Evolutionary conservation across 345 rosid species (phyloP), one percentile per base, ranked within the genome.

Genomic region (Boechera divaricarpa): DNA sequence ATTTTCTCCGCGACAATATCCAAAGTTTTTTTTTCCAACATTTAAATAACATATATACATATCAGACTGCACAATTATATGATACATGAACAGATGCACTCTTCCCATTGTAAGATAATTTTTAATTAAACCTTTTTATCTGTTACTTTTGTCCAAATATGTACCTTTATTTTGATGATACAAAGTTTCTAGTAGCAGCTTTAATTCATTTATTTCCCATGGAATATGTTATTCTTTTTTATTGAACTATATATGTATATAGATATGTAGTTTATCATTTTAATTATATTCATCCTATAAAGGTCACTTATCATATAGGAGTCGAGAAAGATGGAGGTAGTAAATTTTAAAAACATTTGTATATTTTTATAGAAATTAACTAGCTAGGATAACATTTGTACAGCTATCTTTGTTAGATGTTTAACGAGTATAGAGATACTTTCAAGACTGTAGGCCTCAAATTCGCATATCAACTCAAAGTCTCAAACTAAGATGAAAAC

Each of bases 1-100:
- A 24, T 56, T 48, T 73, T 66, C 75, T 63, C 77, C 70, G 1
- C 63, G 10, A 64, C 72, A 16, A 52, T 69, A 42, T 62, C 69
- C 7, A 69, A 10, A 41, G 21, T 69, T 32, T 8, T 38, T 21
- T 71, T 24, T 45, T 13, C 36, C 5, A 32, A 52, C 9, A 13
- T 60, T 48, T 15, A 5, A 24, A 59, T 18, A 3, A 9, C 10
- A 31, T 9, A 2, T 39, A 5, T 56, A 51, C 6, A 31, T 62
- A 49, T 48, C 7, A 10, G 15, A 8, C 3, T 15, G 3, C 51
- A 42, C 32, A 44, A 33, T 36, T 24, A 35, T 57, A 36, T 29
- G 18, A 63, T 63, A 4, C 32, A 66, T 47, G 28, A 55, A 74
- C 49, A 15, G 15, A 44, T 66, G 24, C 24, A 57, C 5, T 16